phyloP scores from a whole-genome alignment of 148 eudicot species.

The Dianthus caryophyllus region DNA sequence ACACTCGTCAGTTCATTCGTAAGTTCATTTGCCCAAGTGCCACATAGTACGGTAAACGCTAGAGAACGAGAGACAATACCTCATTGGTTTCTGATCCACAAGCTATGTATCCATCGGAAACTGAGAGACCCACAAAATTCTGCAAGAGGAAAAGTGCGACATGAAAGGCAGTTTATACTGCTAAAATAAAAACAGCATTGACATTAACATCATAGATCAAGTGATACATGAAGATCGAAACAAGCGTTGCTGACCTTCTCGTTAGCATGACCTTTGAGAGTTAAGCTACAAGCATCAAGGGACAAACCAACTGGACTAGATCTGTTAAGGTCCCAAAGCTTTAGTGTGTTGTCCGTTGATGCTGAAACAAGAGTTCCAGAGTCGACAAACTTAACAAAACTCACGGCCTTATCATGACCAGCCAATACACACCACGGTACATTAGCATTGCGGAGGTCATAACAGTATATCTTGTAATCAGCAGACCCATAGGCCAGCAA shows the following conservation, averaged over 20 bases:
- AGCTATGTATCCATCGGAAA: conserved; percentile 74
- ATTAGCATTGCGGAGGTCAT: conserved; percentile 67
- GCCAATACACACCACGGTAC: conserved; percentile 76
- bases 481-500: conserved; percentile 78
- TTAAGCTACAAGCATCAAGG: conserved; percentile 59
- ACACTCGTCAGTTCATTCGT: too few species aligned
- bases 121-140: conserved; percentile 94
- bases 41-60: not conserved
- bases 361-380: conserved; percentile 77
- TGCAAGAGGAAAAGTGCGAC: conserved; percentile 28
- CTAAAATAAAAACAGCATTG: not conserved
- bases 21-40: not conserved
- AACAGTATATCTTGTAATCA: conserved; percentile 77
- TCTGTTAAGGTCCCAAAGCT: conserved; percentile 90
- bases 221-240: conserved; percentile 13
- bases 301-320: conserved; percentile 47
- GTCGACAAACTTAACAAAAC: conserved; percentile 84
- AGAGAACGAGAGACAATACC: conserved; percentile 29
- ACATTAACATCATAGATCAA: not conserved
- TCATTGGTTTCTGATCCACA: conserved; percentile 96
- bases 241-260: conserved; percentile 57
- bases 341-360: conserved; percentile 85
- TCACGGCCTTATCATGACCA: conserved; percentile 82
- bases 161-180: not conserved
- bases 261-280: conserved; percentile 77